Conservation (phyloP, 2,329 filamentous ascomycete genomes). For the Thermoascus crustaceus region DNA sequence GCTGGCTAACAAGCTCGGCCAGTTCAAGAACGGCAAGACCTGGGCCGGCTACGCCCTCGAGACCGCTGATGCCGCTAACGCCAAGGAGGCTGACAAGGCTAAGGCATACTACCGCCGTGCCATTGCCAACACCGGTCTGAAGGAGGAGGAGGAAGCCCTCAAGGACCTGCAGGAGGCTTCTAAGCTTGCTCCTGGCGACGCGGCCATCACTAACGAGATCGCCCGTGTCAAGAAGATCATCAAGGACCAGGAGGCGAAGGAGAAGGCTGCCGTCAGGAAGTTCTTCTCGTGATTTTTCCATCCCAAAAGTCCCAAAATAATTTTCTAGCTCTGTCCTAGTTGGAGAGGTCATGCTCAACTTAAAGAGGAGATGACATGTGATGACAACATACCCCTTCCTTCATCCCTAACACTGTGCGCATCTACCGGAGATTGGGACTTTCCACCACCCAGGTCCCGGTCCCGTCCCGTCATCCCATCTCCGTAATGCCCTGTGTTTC, state of each 20-base stretch:
- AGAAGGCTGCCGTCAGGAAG: slow-evolving; percentile 88
- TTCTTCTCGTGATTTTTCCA: slow-evolving; percentile 57
- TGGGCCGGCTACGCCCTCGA: slow-evolving; percentile 67
- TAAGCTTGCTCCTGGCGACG: slow-evolving; percentile 66
- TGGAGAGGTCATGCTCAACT: too few relatives aligned
- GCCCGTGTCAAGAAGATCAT: slow-evolving; percentile 68
- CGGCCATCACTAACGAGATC: slow-evolving; percentile 66
- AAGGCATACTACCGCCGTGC: slow-evolving; percentile 85
- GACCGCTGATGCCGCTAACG: slow-evolving; percentile 49
- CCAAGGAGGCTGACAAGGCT: slow-evolving; percentile 66
- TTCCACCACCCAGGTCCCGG: too few relatives aligned
- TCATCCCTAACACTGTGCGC: too few relatives aligned
- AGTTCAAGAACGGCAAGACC: slow-evolving; percentile 61
- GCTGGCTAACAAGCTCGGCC: slow-evolving; percentile 69
- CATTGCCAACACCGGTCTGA: slow-evolving; percentile 63
- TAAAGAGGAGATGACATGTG: too few relatives aligned
- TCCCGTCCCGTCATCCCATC: not conserved
- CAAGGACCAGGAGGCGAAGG: slow-evolving; percentile 67
- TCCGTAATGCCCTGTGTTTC: not conserved
- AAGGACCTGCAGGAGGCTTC: slow-evolving; percentile 68
- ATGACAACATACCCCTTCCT: too few relatives aligned
- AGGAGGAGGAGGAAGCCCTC: slow-evolving; percentile 76
- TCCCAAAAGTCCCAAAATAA: not conserved
- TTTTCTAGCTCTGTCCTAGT: too few relatives aligned
- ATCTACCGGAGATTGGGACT: too few relatives aligned